Evolutionary conservation across 2,329 filamentous ascomycete species (phyloP).

Genomic region (Aspergillus melleus): DNA sequence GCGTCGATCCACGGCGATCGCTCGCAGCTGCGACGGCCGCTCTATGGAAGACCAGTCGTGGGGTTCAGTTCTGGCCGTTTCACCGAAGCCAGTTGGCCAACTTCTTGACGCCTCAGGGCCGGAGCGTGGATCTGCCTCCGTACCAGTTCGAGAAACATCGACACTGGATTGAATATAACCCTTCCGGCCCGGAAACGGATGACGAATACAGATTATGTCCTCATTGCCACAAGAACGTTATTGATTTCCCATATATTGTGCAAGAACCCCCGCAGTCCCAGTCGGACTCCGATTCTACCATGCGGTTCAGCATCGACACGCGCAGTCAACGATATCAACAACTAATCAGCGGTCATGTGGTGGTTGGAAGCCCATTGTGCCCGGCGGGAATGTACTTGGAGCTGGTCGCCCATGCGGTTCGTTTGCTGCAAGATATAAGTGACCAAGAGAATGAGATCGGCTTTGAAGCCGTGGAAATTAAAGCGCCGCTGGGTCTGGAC

Average conservation of each 20-base stretch:
- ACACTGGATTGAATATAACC: conserved; percentile 32
- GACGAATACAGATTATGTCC: background rate
- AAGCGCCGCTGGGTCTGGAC: no score
- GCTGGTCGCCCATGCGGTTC: background rate
- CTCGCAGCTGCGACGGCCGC: background rate
- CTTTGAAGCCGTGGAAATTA: background rate
- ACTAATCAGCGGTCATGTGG: conserved; percentile 12
- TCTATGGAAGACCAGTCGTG: conserved; percentile 29
- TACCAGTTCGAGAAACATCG: conserved; percentile 37
- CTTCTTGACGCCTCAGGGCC: conserved; percentile 10
- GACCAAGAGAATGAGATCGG: background rate
- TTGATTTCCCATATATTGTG: background rate
- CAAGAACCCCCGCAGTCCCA: background rate
- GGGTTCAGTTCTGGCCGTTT: conserved; percentile 31
- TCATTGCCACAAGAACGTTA: background rate
- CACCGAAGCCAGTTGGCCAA: conserved; percentile 20
- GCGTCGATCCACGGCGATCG: background rate
- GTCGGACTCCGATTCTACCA: no score
- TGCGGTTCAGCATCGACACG: background rate
- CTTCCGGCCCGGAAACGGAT: background rate
- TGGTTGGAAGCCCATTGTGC: conserved; percentile 8
- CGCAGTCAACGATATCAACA: background rate
- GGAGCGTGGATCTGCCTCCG: conserved; percentile 28
- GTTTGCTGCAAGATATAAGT: background rate
- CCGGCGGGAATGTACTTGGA: conserved; percentile 17